Conservation (phyloP, 73 alveolate species). For the Paramecium octaurelia region DNA sequence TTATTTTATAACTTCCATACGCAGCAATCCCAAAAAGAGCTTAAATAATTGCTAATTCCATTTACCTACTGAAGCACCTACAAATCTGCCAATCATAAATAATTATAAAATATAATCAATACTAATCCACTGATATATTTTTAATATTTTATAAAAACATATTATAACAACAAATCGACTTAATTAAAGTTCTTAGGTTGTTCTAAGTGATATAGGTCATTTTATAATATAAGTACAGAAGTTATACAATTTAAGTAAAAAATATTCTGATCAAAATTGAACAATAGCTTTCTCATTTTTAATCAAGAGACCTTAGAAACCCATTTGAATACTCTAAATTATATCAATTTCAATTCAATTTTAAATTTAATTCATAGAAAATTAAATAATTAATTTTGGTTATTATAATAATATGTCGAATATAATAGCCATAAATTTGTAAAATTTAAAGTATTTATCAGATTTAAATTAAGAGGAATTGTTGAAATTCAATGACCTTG, state of each 20-base stretch:
- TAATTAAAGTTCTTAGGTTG: not conserved
- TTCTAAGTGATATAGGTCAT: not conserved
- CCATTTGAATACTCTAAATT: too few relatives aligned
- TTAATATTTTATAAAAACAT: not conserved
- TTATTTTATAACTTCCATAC: conserved; percentile 21
- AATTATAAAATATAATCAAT: not conserved
- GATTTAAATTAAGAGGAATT: not conserved
- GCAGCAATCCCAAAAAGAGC: conserved; percentile 51
- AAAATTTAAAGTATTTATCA: not conserved
- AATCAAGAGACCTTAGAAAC: not conserved
- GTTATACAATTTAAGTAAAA: not conserved
- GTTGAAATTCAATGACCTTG: not conserved
- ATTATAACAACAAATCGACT: not conserved
- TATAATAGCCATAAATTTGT: not conserved
- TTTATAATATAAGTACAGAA: not conserved
- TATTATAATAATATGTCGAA: not conserved
- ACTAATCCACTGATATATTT: not conserved
- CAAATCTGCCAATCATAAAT: conserved; percentile 26
- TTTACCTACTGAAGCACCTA: conserved; percentile 21
- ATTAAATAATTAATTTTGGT: not conserved
- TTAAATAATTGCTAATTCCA: not conserved
- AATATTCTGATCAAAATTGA: too few relatives aligned
- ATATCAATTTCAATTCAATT: not conserved
- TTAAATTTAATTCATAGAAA: not conserved
- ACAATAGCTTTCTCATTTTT: too few relatives aligned